A percentile compares a stretch with the other conserved stretches of the same genome.
Evolutionary conservation across 768 basidiomycete genomes (phyloP).

Genomic region (Mycena vitilis): DNA sequence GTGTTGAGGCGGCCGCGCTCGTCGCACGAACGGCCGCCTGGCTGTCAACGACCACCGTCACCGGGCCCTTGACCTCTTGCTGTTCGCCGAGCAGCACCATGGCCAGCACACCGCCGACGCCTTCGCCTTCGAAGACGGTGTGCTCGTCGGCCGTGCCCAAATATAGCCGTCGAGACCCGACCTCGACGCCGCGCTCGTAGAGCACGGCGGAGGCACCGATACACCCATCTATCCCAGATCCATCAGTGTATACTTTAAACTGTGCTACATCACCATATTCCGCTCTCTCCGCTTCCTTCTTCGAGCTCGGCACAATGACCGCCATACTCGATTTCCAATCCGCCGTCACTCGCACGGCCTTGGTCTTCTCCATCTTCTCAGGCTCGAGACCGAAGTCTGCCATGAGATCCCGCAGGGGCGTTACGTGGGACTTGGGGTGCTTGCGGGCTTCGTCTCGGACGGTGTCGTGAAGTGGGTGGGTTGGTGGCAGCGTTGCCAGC

Average conservation of each 20-base stretch:
- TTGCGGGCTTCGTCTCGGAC: too few relatives aligned
- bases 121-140: too few relatives aligned
- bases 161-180: too few relatives aligned
- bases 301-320: not conserved
- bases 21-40: constrained; percentile 33
- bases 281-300: not conserved
- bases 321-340: constrained; percentile 3
- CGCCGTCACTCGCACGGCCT: not conserved
- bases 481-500: not conserved
- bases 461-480: not conserved
- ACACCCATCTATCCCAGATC: not conserved
- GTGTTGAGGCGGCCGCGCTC: not conserved
- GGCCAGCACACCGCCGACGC: too few relatives aligned
- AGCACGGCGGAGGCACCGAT: not conserved
- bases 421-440: not conserved
- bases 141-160: too few relatives aligned
- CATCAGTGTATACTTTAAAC: not conserved
- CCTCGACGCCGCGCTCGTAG: too few relatives aligned
- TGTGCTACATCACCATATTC: not conserved
- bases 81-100: too few relatives aligned
- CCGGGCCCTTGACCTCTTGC: not conserved
- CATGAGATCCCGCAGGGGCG: not conserved
- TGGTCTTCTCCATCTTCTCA: not conserved
- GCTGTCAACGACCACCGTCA: constrained; percentile 35
- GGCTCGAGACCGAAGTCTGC: not conserved